Base-by-base conservation (phyloP, 345 rosid species). In the Turnera subulata region DNA sequence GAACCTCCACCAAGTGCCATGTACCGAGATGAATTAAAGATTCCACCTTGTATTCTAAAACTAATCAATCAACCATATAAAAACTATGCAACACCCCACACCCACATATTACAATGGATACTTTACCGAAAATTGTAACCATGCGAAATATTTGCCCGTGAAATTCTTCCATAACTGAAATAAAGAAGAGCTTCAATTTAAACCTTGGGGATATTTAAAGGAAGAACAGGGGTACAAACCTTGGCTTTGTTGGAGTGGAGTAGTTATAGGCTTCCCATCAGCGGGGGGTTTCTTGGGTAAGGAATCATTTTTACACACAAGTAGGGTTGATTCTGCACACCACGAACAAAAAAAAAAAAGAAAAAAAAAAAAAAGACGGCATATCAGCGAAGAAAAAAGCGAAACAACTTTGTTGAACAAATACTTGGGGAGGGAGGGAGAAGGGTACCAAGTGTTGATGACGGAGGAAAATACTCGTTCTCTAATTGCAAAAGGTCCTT, bases 201-300 rank as follows among this genome's bases (percentile, higher is more conserved):
- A 29, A 29, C 35, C n/a, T 3, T 4, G 8, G 8, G 35, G 35
- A 29, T 3, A 8, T 29, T 29, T 8, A 29, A 10, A 14, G 40
- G 63, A 61, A 35, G 38, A 20, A 22, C 47, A 61, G 59, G 5
- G 21, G 4, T 14, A 20, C 70, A n/a, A n/a, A 82, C 87, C 79
- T 72, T 81, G 86, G 73, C 92, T 90, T 74, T 49, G 71, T 25
- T 84, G 76, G 74, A 71, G 55, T 7, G 75, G 68, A 65, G 46
- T 55, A 43, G 77, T 65, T 14, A 29, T n/a, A 5, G 88, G 92
- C 63, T 74, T 81, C 21, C 55, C 53, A 23, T 49, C 58, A 13
- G 64, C 49, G 11, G 47, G 62, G 23, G 66, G 61, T 32, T 45
- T 64, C 74, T 39, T 50, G 29, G 75, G 35, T 0, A 9, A 20